Evolutionary conservation across 2,329 filamentous ascomycete species (phyloP).

Genomic region (Penicillium italicum): DNA sequence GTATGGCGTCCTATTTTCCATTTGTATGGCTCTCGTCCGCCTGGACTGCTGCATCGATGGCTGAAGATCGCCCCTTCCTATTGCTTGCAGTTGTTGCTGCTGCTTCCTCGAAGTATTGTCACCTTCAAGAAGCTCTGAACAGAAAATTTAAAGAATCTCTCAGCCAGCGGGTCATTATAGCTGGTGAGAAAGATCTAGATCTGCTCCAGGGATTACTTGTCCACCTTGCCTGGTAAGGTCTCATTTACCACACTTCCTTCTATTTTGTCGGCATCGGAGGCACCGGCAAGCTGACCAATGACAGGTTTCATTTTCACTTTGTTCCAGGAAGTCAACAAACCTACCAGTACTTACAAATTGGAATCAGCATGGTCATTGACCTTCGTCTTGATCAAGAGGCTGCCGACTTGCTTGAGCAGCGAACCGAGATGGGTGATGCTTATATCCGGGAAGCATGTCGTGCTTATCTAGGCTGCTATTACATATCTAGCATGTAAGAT

Average conservation of each 20-base stretch:
- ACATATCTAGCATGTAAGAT: conserved; percentile 15
- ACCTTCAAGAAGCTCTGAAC: conserved; percentile 2
- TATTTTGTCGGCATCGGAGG: background rate
- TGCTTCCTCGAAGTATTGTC: conserved; percentile 14
- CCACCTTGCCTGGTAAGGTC: conserved; percentile 24
- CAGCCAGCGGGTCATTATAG: conserved; percentile 9
- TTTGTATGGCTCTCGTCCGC: conserved; percentile 10
- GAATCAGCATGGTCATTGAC: conserved; percentile 20
- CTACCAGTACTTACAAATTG: conserved; percentile 20
- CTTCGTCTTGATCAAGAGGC: conserved; percentile 16
- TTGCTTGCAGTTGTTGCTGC: conserved; percentile 14
- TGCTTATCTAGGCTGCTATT: conserved; percentile 21
- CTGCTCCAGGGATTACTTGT: conserved; percentile 28
- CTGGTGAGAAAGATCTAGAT: conserved; percentile 25
- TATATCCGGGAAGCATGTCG: conserved; percentile 5
- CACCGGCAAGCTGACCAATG: conserved; percentile 1
- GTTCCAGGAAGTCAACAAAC: conserved; percentile 19
- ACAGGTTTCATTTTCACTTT: conserved; percentile 17
- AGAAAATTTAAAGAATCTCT: conserved; percentile 9
- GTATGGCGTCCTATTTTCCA: conserved; percentile 15
- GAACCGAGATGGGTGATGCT: conserved; percentile 6
- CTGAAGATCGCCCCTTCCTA: conserved; percentile 15
- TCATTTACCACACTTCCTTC: background rate
- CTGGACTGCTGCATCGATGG: conserved; percentile 15
- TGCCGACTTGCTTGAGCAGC: conserved; percentile 8